Conservation (phyloP, 768 basidiomycete genomes). For the Sporobolomyces phaffii region DNA sequence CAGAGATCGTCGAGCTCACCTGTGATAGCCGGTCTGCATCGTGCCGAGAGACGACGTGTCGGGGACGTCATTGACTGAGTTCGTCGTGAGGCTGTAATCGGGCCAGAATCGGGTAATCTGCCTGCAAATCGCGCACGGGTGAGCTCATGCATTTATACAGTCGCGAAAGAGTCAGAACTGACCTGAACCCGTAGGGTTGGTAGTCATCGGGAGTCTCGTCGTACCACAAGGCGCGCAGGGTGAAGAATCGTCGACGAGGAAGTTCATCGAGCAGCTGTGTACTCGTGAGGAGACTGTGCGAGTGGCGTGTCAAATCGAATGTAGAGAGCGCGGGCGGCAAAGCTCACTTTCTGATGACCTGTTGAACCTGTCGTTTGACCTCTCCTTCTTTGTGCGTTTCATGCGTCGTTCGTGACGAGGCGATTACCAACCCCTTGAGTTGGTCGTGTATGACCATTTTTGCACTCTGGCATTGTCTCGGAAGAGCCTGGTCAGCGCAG, state of each 20-base stretch:
- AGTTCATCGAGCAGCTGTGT: slow-evolving; percentile 33
- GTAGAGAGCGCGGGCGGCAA: not conserved
- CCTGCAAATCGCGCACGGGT: too few species aligned
- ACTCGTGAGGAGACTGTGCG: slow-evolving; percentile 27
- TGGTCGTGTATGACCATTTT: too few species aligned
- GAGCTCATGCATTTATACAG: too few species aligned
- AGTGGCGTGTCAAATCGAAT: not conserved
- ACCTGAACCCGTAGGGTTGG: slow-evolving; percentile 67
- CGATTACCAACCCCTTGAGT: slow-evolving; percentile 27
- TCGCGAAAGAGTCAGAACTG: not conserved
- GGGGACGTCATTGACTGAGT: slow-evolving; percentile 13
- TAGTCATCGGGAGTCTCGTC: slow-evolving; percentile 74
- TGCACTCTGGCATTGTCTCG: too few species aligned
- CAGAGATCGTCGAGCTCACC: too few species aligned
- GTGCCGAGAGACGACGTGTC: slow-evolving; percentile 29
- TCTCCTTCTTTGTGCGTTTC: slow-evolving; percentile 24
- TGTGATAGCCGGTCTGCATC: slow-evolving; percentile 34
- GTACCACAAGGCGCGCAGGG: slow-evolving; percentile 73
- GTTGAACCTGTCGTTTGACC: slow-evolving; percentile 49
- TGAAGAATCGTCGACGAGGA: slow-evolving; percentile 72
- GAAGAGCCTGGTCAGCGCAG: slow-evolving; percentile 34
- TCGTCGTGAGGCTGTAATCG: slow-evolving; percentile 33
- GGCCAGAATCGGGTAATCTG: not conserved
- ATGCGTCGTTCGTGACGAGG: not conserved
- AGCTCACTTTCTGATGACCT: slow-evolving; percentile 59